Conservation (phyloP, 495 filamentous ascomycete species). For the Penicillium arizonense region DNA sequence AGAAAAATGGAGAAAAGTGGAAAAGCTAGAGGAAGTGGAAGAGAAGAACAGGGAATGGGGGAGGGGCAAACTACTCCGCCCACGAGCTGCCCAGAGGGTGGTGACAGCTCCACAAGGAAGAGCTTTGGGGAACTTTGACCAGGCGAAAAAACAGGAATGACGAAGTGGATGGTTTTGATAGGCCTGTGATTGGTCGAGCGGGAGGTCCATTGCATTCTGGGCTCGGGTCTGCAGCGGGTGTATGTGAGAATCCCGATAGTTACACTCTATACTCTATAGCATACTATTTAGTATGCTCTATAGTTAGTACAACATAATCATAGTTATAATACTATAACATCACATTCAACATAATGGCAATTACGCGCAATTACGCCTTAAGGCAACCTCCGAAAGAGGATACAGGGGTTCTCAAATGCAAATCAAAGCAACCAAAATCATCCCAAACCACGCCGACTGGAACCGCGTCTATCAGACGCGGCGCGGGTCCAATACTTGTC, state of each 20-base stretch:
- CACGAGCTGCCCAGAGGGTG: background rate
- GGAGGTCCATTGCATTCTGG: slow-evolving; percentile 8
- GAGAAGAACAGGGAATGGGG: background rate
- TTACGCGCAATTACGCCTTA: slow-evolving; percentile 14
- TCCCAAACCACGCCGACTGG: slow-evolving; percentile 10
- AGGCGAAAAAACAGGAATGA: slow-evolving; percentile 12
- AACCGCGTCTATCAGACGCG: slow-evolving; percentile 10
- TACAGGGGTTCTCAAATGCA: slow-evolving; percentile 4
- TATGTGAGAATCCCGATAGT: background rate
- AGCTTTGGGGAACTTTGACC: too few relatives aligned
- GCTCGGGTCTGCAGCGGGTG: background rate
- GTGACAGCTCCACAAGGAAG: slow-evolving; percentile 7
- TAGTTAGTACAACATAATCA: too few relatives aligned
- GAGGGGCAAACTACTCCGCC: slow-evolving; percentile 5
- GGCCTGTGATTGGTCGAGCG: slow-evolving; percentile 7
- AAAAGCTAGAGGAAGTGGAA: slow-evolving; percentile 1
- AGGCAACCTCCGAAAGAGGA: background rate
- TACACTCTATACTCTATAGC: background rate
- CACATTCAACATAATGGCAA: background rate
- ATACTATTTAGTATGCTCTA: background rate
- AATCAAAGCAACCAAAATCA: slow-evolving; percentile 5
- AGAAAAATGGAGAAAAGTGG: background rate
- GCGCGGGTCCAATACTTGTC: slow-evolving; percentile 8
- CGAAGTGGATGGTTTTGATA: slow-evolving; percentile 13
- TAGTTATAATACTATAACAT: too few relatives aligned